Conservation (phyloP, 2,329 filamentous ascomycete genomes). For the Bipolaris bicolor region DNA sequence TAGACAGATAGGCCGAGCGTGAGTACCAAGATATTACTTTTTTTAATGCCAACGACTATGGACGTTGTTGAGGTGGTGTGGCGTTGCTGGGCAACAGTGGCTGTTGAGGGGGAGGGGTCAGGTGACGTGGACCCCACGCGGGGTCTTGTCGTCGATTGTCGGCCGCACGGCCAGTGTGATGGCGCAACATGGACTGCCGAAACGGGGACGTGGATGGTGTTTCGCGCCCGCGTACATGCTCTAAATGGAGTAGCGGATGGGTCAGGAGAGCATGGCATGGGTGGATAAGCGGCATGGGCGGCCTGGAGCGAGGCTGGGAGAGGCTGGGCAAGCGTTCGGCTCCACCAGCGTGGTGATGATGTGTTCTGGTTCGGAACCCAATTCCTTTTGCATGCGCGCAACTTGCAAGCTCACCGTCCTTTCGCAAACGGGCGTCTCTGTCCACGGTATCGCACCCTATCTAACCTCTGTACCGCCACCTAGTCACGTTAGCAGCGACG, state of each 20-base stretch:
- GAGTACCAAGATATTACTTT: not conserved
- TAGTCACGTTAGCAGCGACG: too few relatives aligned
- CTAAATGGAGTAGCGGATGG: conserved; percentile 2
- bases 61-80: conserved; percentile 5
- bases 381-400: not conserved
- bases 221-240: not conserved
- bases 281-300: not conserved
- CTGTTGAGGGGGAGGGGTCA: not conserved
- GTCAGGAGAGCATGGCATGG: not conserved
- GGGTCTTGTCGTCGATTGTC: not conserved
- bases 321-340: conserved; percentile 9
- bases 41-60: not conserved
- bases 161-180: not conserved
- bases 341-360: conserved; percentile 7
- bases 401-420: not conserved
- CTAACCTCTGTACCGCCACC: too few relatives aligned
- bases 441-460: too few relatives aligned
- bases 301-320: conserved; percentile 9
- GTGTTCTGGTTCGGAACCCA: conserved; percentile 3
- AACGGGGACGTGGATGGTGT: not conserved
- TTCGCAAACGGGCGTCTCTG: too few relatives aligned
- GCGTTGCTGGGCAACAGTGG: conserved; percentile 15
- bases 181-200: not conserved
- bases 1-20: not conserved
- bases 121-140: not conserved